Percentiles rank a stretch among this genome's conserved stretches.
Conservation (phyloP, 139 green algal genomes). For the Diplosphaera chodatii region DNA sequence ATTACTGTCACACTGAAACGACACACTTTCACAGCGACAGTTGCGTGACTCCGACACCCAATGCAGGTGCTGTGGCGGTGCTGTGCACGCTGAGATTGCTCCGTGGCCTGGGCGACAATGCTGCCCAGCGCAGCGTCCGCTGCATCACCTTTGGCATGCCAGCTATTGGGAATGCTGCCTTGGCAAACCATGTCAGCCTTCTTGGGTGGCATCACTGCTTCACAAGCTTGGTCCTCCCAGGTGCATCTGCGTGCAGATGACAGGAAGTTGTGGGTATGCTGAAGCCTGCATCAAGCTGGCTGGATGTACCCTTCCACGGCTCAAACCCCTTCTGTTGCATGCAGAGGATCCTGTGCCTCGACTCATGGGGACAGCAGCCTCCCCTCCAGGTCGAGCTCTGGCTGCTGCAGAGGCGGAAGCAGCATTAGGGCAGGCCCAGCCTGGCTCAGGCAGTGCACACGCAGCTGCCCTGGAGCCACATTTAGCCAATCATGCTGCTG, state of each 20-base stretch:
- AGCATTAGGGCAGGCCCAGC: not conserved
- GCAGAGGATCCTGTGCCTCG: not conserved
- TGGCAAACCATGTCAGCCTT: not conserved
- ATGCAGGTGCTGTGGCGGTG: not conserved
- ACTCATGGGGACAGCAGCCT: not conserved
- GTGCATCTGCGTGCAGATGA: no score
- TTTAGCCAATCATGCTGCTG: no score
- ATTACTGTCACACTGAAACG: no score
- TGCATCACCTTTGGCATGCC: conserved; percentile 1
- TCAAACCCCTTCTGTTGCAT: no score
- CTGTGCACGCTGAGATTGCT: conserved; percentile 1
- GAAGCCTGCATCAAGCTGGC: no score
- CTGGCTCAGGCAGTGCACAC: not conserved
- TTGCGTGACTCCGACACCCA: no score
- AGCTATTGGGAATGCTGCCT: not conserved
- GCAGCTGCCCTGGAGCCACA: no score
- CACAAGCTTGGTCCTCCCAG: not conserved
- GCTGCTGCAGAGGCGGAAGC: not conserved
- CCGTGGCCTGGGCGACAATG: not conserved
- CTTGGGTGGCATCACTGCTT: not conserved
- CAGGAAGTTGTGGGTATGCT: no score
- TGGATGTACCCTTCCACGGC: no score
- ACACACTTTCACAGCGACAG: no score
- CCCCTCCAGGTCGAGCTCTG: not conserved
- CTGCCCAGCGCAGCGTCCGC: not conserved